Evolutionary conservation across 2,329 filamentous ascomycete species (phyloP), one percentile per base, ranked within the genome.

Genomic region (Pseudocercospora fijiensis): DNA sequence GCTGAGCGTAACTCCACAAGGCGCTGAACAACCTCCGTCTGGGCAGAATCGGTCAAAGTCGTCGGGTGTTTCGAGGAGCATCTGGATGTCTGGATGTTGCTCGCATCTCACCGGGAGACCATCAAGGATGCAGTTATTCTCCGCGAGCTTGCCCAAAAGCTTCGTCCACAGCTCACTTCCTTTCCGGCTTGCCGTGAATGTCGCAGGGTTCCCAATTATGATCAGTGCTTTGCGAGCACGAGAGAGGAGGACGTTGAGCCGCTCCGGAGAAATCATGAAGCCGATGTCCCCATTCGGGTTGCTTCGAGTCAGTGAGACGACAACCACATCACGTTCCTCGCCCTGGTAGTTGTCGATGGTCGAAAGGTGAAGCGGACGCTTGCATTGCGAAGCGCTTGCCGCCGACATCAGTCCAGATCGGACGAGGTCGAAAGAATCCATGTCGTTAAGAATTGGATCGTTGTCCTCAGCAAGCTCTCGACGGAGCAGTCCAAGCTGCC

Each of bases 221-320:
- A 88, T 90, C 82, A 92, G 86, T 0, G 89, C 88, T 67, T 91
- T 85, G 67, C 86, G 79, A 0, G 89, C 88, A 5, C 89, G 84
- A 43, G 84, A 87, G 0, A 91, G 77, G 0, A 90, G 78, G 0
- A 91, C 88, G 62, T 91, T 90, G 75, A 91, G 86, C 0, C 88
- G 83, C 68, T 92, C 90, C 0, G 82, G 78, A 0, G 86, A 88
- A 26, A 78, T 83, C 0, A 93, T 78, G 64, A 92, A 93, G 0
- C 90, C 90, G 18, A 83, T 83, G 5, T 82, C 84, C 8, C 76
- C 77, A 7, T 82, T 69, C 0, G 74, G 65, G 67, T 93, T 93
- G 76, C 88, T 90, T 45, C 90, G 83, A 0, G 91, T 88, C 0
- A 93, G 78, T 0, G 87, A 90, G 0, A 92, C 78, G 2, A 93